Evolutionary conservation across 2,329 filamentous ascomycete species (phyloP).

Genomic region (Ceratocystis papillata): DNA sequence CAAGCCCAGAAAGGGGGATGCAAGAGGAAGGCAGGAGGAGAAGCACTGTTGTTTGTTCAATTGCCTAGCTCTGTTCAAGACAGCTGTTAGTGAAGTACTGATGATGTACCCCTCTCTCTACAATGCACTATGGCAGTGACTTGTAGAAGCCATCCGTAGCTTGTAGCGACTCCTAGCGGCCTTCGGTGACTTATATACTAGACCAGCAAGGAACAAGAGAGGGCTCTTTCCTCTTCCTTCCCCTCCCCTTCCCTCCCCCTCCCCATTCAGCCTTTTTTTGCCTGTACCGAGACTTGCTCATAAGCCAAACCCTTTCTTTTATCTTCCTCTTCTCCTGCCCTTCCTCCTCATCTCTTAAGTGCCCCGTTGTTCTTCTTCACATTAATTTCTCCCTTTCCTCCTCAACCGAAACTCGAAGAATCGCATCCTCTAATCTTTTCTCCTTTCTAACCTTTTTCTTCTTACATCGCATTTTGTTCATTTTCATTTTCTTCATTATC

Average conservation of each 20-base stretch:
- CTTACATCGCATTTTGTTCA: constrained; percentile 9
- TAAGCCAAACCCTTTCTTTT: constrained; percentile 22
- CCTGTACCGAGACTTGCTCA: not conserved
- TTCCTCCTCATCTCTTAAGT: constrained; percentile 12
- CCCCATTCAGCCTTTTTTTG: not conserved
- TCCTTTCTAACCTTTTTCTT: constrained; percentile 3
- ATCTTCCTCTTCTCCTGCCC: constrained; percentile 4
- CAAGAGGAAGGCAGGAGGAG: too few relatives aligned
- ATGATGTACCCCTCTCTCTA: too few relatives aligned
- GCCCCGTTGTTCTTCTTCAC: constrained; percentile 19
- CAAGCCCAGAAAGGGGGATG: too few relatives aligned
- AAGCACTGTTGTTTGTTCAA: too few relatives aligned
- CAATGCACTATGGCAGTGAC: too few relatives aligned
- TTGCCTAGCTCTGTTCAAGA: too few relatives aligned
- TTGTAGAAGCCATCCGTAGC: too few relatives aligned
- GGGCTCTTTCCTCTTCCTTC: not conserved
- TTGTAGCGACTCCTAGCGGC: too few relatives aligned
- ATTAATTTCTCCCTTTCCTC: constrained; percentile 20
- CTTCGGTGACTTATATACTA: too few relatives aligned
- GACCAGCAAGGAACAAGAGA: too few relatives aligned
- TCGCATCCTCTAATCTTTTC: not conserved
- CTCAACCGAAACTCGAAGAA: constrained; percentile 10
- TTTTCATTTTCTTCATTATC: constrained; percentile 26
- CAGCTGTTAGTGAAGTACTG: too few relatives aligned
- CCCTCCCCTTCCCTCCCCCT: not conserved